Conservation (phyloP, 2,329 filamentous ascomycete genomes). For the Cordyceps tenuipes region DNA sequence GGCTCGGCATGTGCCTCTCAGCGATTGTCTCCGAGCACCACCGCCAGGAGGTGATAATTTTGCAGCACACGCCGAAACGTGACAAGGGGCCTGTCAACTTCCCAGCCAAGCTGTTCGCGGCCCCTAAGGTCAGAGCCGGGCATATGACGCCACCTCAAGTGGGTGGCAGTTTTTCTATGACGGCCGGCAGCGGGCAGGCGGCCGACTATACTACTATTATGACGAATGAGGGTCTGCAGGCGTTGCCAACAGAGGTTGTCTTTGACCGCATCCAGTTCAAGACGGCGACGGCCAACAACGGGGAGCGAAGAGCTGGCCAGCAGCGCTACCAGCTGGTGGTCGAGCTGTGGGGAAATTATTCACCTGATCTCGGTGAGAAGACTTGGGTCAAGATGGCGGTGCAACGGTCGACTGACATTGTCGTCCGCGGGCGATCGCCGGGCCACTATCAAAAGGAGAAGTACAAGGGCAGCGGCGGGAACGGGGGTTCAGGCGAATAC, state of each 20-base stretch:
- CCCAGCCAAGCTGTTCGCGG: slow-evolving; percentile 60
- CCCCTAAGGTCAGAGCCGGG: slow-evolving; percentile 43
- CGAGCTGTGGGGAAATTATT: slow-evolving; percentile 63
- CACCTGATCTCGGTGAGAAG: slow-evolving; percentile 38
- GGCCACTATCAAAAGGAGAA: slow-evolving; percentile 67
- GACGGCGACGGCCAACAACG: slow-evolving; percentile 87
- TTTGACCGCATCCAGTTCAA: slow-evolving; percentile 95
- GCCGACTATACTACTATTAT: too few relatives aligned
- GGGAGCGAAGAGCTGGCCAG: slow-evolving; percentile 80
- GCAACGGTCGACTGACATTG: slow-evolving; percentile 69
- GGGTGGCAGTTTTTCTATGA: not conserved
- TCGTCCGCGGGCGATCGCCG: slow-evolving; percentile 76
- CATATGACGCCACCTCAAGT: not conserved
- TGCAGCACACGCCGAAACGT: slow-evolving; percentile 86
- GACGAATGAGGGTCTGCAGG: too few relatives aligned
- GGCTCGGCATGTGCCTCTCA: slow-evolving; percentile 77
- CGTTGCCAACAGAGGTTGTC: slow-evolving; percentile 44
- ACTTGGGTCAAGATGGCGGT: slow-evolving; percentile 65
- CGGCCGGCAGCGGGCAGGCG: too few relatives aligned
- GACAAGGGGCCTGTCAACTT: slow-evolving; percentile 78
- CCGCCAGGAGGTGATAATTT: slow-evolving; percentile 70
- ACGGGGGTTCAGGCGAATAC: not conserved
- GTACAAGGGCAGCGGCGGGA: not conserved
- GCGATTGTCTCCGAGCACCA: slow-evolving; percentile 71
- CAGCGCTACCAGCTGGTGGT: slow-evolving; percentile 90